These are phyloP conservation scores for Fraxinus dipetala DNA, from an alignment of 305 asterid species.

Conservation along the genomic window DNA sequence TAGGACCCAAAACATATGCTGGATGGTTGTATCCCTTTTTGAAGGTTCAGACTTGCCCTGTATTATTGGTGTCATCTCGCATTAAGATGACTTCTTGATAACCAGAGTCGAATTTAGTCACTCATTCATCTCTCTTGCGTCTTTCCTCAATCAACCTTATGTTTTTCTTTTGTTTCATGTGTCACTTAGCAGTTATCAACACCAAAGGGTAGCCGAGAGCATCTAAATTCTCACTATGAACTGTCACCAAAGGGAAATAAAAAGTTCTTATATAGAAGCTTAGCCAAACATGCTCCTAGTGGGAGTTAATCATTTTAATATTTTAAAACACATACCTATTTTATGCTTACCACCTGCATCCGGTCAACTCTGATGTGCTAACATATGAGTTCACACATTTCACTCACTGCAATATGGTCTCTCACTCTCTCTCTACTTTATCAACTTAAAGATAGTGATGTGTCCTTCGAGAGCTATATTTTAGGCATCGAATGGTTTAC, in stretches of 20 bases:
- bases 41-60: background rate
- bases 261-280: background rate
- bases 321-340: background rate
- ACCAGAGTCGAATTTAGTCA: background rate
- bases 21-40: background rate
- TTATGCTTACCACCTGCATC: background rate
- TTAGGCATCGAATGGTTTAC: background rate
- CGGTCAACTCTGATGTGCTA: background rate
- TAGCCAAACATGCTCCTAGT: background rate
- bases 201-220: background rate
- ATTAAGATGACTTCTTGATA: background rate
- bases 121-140: background rate
- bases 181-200: background rate
- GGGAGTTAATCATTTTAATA: background rate
- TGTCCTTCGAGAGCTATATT: background rate
- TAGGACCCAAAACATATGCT: background rate
- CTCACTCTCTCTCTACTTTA: background rate
- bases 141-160: background rate
- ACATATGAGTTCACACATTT: background rate
- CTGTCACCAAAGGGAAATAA: background rate
- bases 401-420: background rate
- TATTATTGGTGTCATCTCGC: background rate
- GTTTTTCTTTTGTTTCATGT: background rate
- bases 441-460: background rate
- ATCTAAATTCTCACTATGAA: background rate